Conservation (phyloP, 805 yeast genomes). For the Lipomyces lipofer region DNA sequence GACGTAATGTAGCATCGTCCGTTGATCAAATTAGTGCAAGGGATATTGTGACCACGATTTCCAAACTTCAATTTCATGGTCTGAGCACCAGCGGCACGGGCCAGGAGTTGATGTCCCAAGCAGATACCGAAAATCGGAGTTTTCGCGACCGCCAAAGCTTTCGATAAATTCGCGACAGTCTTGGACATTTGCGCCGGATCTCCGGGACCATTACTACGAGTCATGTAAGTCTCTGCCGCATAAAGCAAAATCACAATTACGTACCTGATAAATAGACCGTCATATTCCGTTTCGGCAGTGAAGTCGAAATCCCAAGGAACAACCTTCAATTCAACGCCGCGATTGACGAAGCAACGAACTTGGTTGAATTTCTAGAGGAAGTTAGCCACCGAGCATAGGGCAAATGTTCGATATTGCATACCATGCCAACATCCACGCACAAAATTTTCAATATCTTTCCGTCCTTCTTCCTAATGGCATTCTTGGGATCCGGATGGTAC, state of each 20-base stretch:
- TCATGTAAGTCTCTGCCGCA: background rate
- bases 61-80: conserved; percentile 94
- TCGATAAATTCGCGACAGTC: conserved; percentile 60
- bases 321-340: conserved; percentile 94
- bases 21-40: conserved; percentile 83
- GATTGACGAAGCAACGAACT: conserved; percentile 90
- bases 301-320: conserved; percentile 96
- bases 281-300: conserved; percentile 68
- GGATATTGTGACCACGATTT: conserved; percentile 98
- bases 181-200: conserved; percentile 86
- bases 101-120: conserved; percentile 94
- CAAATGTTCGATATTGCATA: background rate
- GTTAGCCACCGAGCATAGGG: conserved; percentile 1
- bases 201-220: conserved; percentile 99
- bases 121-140: conserved; percentile 98
- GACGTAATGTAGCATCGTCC: conserved; percentile 98
- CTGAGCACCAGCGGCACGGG: conserved; percentile 91
- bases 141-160: conserved; percentile 61
- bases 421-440: conserved; percentile 95
- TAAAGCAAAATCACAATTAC: background rate
- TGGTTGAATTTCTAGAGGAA: conserved; percentile 71
- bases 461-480: conserved; percentile 57
- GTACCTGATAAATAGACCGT: conserved; percentile 69
- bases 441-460: conserved; percentile 80
- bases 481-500: conserved; percentile 66